These are phyloP conservation scores for Aspergillus oerlinghausenensis DNA, from an alignment of 2,329 filamentous ascomycete species.

Conservation along the genomic window DNA sequence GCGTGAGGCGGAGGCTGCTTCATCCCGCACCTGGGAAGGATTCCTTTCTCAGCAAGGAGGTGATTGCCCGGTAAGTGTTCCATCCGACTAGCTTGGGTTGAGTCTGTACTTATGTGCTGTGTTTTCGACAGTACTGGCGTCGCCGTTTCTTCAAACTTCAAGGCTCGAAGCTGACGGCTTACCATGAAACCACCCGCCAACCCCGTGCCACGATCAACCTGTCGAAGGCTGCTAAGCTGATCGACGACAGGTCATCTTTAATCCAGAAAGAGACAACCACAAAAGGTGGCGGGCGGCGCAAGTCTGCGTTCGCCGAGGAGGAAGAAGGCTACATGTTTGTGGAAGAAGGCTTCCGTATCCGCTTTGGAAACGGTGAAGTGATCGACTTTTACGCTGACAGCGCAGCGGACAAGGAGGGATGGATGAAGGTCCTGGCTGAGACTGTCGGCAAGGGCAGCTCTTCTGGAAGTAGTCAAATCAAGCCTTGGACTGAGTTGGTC, in stretches of 20 bases:
- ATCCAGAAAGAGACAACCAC: conserved; percentile 78
- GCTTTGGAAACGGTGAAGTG: conserved; percentile 95
- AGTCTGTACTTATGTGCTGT: conserved; percentile 18
- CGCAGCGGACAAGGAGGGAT: conserved; percentile 79
- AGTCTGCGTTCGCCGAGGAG: conserved; percentile 94
- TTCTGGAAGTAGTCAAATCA: conserved; percentile 41
- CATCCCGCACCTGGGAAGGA: conserved; percentile 77
- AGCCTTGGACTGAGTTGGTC: conserved; percentile 60
- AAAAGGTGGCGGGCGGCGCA: conserved; percentile 72
- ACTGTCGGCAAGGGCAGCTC: conserved; percentile 54
- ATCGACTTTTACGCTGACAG: conserved; percentile 98
- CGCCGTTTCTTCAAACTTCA: conserved; percentile 94
- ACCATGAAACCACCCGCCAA: conserved; percentile 91
- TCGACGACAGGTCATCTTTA: conserved; percentile 82
- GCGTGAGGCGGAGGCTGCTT: conserved; percentile 78
- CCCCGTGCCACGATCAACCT: conserved; percentile 96
- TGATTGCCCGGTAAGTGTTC: conserved; percentile 80
- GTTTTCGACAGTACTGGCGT: conserved; percentile 73
- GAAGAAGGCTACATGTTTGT: conserved; percentile 99
- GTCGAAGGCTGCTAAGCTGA: conserved; percentile 83
- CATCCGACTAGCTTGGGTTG: conserved; percentile 9
- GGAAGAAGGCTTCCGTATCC: conserved; percentile 96
- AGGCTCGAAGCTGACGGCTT: conserved; percentile 87
- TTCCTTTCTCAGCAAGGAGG: conserved; percentile 93
- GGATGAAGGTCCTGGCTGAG: conserved; percentile 86